Evolutionary conservation across 2,329 filamentous ascomycete genomes (phyloP).

Genomic region (Verticillium albo-atrum): DNA sequence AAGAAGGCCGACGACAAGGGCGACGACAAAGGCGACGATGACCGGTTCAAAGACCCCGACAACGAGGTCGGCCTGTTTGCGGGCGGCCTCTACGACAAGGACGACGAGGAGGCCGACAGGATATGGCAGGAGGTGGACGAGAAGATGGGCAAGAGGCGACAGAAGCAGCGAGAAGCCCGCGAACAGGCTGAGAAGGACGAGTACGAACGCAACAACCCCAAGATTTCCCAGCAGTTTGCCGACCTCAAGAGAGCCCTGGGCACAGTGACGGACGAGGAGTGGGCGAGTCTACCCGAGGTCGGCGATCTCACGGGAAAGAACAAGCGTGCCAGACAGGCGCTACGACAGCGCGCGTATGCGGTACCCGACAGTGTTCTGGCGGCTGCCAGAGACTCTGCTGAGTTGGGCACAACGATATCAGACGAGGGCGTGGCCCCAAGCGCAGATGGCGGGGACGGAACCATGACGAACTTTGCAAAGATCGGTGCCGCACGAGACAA

Average conservation of each 20-base stretch:
- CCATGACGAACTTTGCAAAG: conserved; percentile 96
- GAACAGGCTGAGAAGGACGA: conserved; percentile 89
- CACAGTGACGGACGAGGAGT: conserved; percentile 89
- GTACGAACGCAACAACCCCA: conserved; percentile 95
- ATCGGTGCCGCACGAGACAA: conserved; percentile 96
- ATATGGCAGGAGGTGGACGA: conserved; percentile 96
- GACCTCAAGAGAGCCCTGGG: conserved; percentile 89
- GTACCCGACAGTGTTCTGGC: conserved; percentile 95
- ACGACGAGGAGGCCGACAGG: conserved; percentile 94
- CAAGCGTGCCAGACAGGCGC: conserved; percentile 75
- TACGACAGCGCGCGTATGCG: conserved; percentile 85
- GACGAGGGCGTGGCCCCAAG: conserved; percentile 64
- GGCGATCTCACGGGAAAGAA: conserved; percentile 96
- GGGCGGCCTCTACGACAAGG: conserved; percentile 91
- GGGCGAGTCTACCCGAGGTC: conserved; percentile 92
- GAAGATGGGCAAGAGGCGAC: conserved; percentile 89
- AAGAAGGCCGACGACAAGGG: conserved; percentile 68
- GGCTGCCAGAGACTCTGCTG: conserved; percentile 72
- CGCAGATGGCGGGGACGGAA: conserved; percentile 64
- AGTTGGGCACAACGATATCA: conserved; percentile 83
- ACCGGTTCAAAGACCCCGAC: conserved; percentile 90
- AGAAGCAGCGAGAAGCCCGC: conserved; percentile 88
- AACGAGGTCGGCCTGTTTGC: conserved; percentile 96
- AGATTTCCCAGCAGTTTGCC: conserved; percentile 96
- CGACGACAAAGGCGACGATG: conserved; percentile 70